Base-by-base conservation (phyloP, 768 basidiomycete genomes). In the Leccinum truebloodii region DNA sequence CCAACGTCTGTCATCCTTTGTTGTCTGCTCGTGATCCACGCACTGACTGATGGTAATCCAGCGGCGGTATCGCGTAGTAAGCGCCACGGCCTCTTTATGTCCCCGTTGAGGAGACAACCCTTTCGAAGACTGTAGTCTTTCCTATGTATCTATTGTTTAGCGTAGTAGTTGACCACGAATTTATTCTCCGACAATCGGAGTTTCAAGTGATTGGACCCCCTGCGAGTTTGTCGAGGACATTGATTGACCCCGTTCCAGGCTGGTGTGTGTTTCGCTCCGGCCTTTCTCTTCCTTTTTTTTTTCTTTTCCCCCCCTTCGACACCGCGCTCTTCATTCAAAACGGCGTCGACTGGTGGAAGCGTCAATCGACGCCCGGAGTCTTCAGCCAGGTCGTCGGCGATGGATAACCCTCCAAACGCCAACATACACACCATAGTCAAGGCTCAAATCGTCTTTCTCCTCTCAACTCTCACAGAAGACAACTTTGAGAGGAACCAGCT, bases 401-500 rank as follows among this genome's bases (percentile, higher is more conserved):
- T 91, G 90, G 90, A 92, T 80, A 89, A 85, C 73, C 85, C 89
- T 81, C 85, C 88, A 77, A 87, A 76, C 73, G 87, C 88, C 74
- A 92, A 91, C 76, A 92, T 94, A 72, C 87, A 92, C 76, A 93
- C 90, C 73, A 94, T 94, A 76, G 92, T 94, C 79, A 92, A 92
- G 78, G 91, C 95, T 61, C 95, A 99, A 82, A 95, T 99, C 72
- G 95, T 96, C 66, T 98, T 99, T 78, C 83, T 98, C 60, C 84
- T 99, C 65, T 94, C 93, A 30, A 98, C 94, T 28, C 86, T 98
- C 63, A 94, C 93, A 60, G 96, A 98, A 78, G 96, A 98, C 69
- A 95, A 94, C 77, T 99, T 94, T 73, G 92, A 93, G 72, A 86
- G 92, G 72, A 94, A 97, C 77, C 89, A 95, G 73, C 79, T 86